phyloP scores from a whole-genome alignment of 108 stramenopile genomes.

The Chaetoceros muelleri region DNA sequence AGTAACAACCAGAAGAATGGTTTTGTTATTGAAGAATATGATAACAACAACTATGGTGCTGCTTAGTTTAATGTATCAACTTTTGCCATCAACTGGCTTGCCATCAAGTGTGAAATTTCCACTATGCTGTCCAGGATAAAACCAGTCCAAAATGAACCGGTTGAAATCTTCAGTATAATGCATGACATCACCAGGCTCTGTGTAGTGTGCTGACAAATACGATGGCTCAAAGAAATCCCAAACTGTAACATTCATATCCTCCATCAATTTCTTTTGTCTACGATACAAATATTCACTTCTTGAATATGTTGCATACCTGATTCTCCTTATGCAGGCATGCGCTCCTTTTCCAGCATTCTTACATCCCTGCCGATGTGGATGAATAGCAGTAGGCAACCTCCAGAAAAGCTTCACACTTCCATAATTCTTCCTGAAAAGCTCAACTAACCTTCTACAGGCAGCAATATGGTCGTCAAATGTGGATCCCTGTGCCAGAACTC shows the following conservation, averaged over 20 bases:
- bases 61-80: too few relatives aligned
- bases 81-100: too few relatives aligned
- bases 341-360: not conserved
- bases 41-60: too few relatives aligned
- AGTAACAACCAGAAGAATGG: too few relatives aligned
- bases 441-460: not conserved
- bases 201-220: constrained; percentile 16
- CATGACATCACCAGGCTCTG: constrained; percentile 14
- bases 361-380: constrained; percentile 5
- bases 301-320: constrained; percentile 18
- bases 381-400: constrained; percentile 17
- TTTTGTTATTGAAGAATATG: too few relatives aligned
- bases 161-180: constrained; percentile 12
- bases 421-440: not conserved
- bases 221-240: constrained; percentile 18
- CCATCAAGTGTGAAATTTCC: too few relatives aligned
- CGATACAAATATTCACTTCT: constrained; percentile 12
- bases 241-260: constrained; percentile 4
- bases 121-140: too few relatives aligned
- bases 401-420: constrained; percentile 7
- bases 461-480: not conserved
- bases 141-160: constrained; percentile 5
- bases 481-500: constrained; percentile 1
- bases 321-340: not conserved
- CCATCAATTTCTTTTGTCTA: constrained; percentile 11